These are phyloP conservation scores for Rhizophagus prolifer DNA, from an alignment of 192 early-diverging fungal species.

Conservation along the genomic window DNA sequence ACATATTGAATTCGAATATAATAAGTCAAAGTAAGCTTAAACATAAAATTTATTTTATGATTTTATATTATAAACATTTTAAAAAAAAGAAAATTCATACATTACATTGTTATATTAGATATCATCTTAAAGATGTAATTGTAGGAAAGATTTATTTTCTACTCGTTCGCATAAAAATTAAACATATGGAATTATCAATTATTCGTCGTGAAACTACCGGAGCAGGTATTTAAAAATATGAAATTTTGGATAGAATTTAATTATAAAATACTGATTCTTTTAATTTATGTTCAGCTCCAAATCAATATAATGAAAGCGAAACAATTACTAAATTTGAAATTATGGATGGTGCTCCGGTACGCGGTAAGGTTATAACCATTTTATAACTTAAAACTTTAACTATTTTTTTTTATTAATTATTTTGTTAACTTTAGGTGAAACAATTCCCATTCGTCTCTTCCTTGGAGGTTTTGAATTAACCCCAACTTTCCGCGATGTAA, in stretches of 20 bases:
- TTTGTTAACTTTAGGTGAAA: constrained; percentile 63
- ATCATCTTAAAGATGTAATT: constrained; percentile 98
- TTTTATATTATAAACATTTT: neutral
- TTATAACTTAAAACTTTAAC: neutral
- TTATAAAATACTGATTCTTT: constrained; percentile 1
- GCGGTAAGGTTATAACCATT: constrained; percentile 48
- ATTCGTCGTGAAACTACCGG: constrained; percentile 97
- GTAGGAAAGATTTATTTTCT: constrained; percentile 99
- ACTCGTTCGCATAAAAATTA: constrained; percentile 99
- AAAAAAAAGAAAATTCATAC: neutral
- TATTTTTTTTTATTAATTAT: constrained; percentile 5
- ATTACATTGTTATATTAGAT: constrained; percentile 48
- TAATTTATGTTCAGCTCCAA: constrained; percentile 60
- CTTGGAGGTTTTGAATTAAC: constrained; percentile 97
- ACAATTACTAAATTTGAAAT: constrained; percentile 99
- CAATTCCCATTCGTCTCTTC: constrained; percentile 97
- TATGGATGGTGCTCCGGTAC: constrained; percentile 98
- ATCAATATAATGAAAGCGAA: constrained; percentile 98
- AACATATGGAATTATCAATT: constrained; percentile 99
- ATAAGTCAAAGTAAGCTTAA: constrained; percentile 83
- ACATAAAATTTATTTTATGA: neutral
- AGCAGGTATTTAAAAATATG: constrained; percentile 48
- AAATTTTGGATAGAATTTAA: neutral
- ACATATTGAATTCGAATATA: constrained; percentile 99
- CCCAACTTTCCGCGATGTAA: constrained; percentile 97